A percentile compares a stretch with the other conserved stretches of the same genome.
These are phyloP conservation scores for Zasmidium angulare DNA, from an alignment of 2,329 filamentous ascomycete genomes.

Conservation along the genomic window DNA sequence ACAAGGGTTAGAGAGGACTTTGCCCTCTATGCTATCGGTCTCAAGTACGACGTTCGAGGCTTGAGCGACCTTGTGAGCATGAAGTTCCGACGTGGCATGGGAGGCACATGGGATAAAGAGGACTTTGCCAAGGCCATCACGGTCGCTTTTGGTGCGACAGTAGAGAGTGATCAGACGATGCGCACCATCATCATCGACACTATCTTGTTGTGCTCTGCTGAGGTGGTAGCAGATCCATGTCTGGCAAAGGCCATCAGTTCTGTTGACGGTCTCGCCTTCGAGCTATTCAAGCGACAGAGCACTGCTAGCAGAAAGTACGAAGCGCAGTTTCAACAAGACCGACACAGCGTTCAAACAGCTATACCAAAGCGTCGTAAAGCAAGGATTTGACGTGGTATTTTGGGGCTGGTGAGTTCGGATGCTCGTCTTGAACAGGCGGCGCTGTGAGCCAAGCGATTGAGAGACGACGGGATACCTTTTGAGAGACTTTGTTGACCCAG, in stretches of 20 bases:
- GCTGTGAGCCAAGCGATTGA: no score
- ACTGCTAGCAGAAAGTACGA: not conserved
- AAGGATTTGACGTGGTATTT: no score
- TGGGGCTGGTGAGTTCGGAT: no score
- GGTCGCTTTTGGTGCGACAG: constrained; percentile 5
- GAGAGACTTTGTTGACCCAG: no score
- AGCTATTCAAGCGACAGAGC: constrained; percentile 1
- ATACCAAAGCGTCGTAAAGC: no score
- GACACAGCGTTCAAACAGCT: no score
- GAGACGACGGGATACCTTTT: no score
- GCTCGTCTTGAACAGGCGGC: no score
- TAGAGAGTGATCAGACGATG: constrained; percentile 3
- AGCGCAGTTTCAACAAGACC: no score
- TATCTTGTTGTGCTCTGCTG: not conserved
- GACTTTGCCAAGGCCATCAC: constrained; percentile 1
- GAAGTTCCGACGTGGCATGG: not conserved
- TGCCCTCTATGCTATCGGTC: no score
- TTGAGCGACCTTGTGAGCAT: constrained; percentile 21
- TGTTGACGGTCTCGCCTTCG: not conserved
- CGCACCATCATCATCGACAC: constrained; percentile 10
- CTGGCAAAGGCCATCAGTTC: not conserved
- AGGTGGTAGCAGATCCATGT: not conserved
- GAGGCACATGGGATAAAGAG: not conserved
- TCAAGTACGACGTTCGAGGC: constrained; percentile 30
- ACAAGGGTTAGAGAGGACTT: not conserved